A percentile compares a stretch with the other conserved stretches of the same genome.
phyloP scores from a whole-genome alignment of 2,329 filamentous ascomycete species.

The Diaporthe capsici region DNA sequence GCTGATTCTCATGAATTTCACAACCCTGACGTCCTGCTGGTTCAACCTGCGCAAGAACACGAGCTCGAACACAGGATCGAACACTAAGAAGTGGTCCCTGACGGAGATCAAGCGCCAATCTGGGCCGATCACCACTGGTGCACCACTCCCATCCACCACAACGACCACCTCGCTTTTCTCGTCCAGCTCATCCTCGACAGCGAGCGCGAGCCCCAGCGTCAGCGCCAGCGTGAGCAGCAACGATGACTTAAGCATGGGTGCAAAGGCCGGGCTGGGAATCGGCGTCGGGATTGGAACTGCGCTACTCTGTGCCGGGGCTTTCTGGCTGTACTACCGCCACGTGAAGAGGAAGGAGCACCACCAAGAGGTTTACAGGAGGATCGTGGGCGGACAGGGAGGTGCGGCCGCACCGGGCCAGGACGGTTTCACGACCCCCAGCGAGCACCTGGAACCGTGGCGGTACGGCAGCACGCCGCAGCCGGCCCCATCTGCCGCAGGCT shows the following conservation, averaged over 20 bases:
- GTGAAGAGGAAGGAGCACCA: conserved; percentile 29
- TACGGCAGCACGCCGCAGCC: conserved; percentile 16
- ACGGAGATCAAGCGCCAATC: background rate
- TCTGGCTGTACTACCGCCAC: conserved; percentile 33
- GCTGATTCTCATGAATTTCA: conserved; percentile 15
- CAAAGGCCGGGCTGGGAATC: conserved; percentile 18
- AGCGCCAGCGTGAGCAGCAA: background rate
- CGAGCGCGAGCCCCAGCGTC: background rate
- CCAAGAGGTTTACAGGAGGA: conserved; percentile 28
- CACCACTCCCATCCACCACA: background rate
- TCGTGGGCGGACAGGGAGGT: background rate
- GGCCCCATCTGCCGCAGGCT: background rate
- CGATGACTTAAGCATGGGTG: background rate
- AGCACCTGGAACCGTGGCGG: conserved; percentile 27
- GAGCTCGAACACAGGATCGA: background rate
- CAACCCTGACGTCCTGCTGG: conserved; percentile 19
- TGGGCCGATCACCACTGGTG: conserved; percentile 1
- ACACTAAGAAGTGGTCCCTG: conserved; percentile 20
- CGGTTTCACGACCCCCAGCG: background rate
- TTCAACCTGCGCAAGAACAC: conserved; percentile 13
- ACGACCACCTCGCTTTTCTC: background rate
- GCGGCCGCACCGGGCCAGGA: background rate
- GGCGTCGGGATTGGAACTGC: conserved; percentile 22
- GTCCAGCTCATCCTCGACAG: background rate
- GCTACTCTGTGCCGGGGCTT: background rate